Conservation (phyloP, 2,329 filamentous ascomycete genomes). For the Colletotrichum cereale region DNA sequence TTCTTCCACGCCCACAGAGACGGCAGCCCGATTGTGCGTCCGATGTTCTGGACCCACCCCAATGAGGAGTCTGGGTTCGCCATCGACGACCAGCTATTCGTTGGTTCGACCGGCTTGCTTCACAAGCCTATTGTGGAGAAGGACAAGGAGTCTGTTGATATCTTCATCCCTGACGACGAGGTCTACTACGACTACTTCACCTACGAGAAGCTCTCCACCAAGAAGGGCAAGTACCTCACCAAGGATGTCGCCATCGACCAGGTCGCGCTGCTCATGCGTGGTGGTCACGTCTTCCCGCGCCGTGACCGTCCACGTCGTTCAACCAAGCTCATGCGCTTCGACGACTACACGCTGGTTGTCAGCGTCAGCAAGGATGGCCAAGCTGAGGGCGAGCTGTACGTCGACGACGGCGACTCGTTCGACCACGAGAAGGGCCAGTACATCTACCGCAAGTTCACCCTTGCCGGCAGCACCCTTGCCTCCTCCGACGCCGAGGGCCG, state of each 20-base stretch:
- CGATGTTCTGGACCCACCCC: conserved; percentile 94
- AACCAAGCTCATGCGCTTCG: conserved; percentile 89
- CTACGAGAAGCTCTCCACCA: conserved; percentile 78
- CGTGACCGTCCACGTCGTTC: conserved; percentile 90
- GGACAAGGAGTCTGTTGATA: conserved; percentile 76
- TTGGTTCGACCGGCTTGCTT: conserved; percentile 90
- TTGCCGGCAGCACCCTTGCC: conserved; percentile 70
- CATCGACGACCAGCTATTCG: conserved; percentile 92
- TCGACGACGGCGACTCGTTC: conserved; percentile 94
- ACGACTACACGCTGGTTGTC: conserved; percentile 93
- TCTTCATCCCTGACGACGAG: conserved; percentile 91
- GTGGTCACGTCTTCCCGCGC: conserved; percentile 90
- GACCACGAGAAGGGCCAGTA: conserved; percentile 88
- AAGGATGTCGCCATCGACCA: conserved; percentile 85
- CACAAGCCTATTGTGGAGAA: conserved; percentile 90
- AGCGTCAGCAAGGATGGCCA: conserved; percentile 70
- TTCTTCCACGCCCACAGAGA: conserved; percentile 90
- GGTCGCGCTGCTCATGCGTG: conserved; percentile 91
- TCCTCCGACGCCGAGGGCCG: conserved; percentile 76
- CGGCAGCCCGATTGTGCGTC: conserved; percentile 88
- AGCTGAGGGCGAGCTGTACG: conserved; percentile 86
- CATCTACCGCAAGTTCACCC: conserved; percentile 85
- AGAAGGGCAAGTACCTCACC: conserved; percentile 77
- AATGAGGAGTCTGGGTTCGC: conserved; percentile 87
- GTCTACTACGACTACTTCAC: conserved; percentile 97